Percentiles rank a stretch among this genome's conserved stretches.
Evolutionary conservation across 2,329 filamentous ascomycete genomes (phyloP).

Genomic region (Neospermospora avenae): DNA sequence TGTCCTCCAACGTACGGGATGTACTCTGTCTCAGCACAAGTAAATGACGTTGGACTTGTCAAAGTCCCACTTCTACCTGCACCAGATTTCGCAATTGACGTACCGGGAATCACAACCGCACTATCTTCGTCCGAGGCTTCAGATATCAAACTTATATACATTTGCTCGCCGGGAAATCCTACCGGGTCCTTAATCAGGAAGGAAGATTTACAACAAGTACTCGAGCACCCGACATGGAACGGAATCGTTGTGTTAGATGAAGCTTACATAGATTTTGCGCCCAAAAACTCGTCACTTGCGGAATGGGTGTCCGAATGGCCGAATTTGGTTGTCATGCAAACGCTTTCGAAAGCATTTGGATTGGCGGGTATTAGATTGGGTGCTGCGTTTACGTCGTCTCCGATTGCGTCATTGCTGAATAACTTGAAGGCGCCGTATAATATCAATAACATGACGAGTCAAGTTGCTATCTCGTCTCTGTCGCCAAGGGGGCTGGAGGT

Average conservation of each 20-base stretch:
- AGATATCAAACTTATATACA: constrained; percentile 81
- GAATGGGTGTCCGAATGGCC: constrained; percentile 92
- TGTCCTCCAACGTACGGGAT: constrained; percentile 98
- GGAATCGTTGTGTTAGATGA: constrained; percentile 91
- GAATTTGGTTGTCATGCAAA: constrained; percentile 97
- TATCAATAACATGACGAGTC: constrained; percentile 82
- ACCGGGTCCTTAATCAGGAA: constrained; percentile 79
- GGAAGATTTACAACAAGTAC: constrained; percentile 66
- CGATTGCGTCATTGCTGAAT: constrained; percentile 79
- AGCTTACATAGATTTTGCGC: constrained; percentile 93
- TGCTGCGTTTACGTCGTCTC: constrained; percentile 72
- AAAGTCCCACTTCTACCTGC: constrained; percentile 77
- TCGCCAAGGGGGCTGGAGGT: constrained; percentile 62
- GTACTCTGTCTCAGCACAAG: constrained; percentile 91
- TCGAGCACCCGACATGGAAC: constrained; percentile 91
- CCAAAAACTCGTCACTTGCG: constrained; percentile 74
- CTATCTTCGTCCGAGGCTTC: constrained; percentile 56
- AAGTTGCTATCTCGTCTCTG: constrained; percentile 73
- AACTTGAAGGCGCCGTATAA: constrained; percentile 96
- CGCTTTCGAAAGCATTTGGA: constrained; percentile 95
- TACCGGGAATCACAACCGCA: constrained; percentile 61
- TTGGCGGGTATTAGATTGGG: constrained; percentile 91
- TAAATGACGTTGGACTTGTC: constrained; percentile 86
- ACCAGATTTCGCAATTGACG: constrained; percentile 71
- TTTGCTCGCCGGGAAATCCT: constrained; percentile 94